phyloP scores from a whole-genome alignment of 75 land plant species.

The Ceratopteris richardii region DNA sequence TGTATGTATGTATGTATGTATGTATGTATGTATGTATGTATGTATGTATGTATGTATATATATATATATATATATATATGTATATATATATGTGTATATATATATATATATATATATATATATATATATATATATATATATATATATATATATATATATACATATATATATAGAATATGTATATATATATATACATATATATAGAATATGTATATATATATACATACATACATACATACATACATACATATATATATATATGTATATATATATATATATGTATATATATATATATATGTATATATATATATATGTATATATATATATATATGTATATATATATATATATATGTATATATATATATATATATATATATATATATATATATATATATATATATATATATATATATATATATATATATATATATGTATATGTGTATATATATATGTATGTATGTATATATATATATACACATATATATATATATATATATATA shows the following conservation, averaged over 20 bases:
- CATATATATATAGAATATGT: background rate
- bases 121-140: conserved; percentile 6
- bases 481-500: too few species aligned
- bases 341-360: too few species aligned
- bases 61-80: conserved; percentile 8
- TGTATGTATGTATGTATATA: conserved; percentile 5
- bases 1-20: background rate
- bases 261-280: too few species aligned
- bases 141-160: conserved; percentile 1
- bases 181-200: conserved; percentile 3
- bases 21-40: conserved; percentile 4
- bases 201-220: background rate
- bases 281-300: too few species aligned
- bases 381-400: too few species aligned
- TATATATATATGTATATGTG: background rate
- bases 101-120: conserved; percentile 4
- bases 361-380: too few species aligned
- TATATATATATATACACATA: background rate
- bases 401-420: too few species aligned
- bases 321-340: too few species aligned
- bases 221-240: too few species aligned
- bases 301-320: too few species aligned
- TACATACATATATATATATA: too few species aligned
- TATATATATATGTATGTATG: background rate
- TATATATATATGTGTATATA: conserved; percentile 4